Conservation (phyloP, 305 asterid genomes). For the Fraxinus nigra region DNA sequence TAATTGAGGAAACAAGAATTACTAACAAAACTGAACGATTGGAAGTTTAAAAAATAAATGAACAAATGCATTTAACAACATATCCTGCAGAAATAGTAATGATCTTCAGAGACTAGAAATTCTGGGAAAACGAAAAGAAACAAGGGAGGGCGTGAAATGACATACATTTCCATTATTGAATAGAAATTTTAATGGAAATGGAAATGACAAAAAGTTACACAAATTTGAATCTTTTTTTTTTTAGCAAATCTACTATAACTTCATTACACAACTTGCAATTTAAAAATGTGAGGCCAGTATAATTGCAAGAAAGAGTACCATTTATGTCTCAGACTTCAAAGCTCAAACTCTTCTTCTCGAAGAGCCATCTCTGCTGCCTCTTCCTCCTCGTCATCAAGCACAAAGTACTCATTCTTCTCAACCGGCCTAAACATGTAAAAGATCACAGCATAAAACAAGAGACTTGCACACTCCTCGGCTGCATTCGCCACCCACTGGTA, state of each 20-base stretch:
- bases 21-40: not conserved
- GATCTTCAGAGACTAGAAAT: not conserved
- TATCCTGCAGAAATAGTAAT: not conserved
- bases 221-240: slow-evolving; percentile 26
- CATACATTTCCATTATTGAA: slow-evolving; percentile 25
- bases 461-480: slow-evolving; percentile 88
- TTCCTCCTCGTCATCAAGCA: slow-evolving; percentile 85
- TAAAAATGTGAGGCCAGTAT: slow-evolving; percentile 21
- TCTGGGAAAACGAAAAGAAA: not conserved
- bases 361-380: slow-evolving; percentile 95
- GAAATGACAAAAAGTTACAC: slow-evolving; percentile 26
- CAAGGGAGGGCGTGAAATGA: not conserved
- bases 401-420: slow-evolving; percentile 86
- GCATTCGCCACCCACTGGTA: slow-evolving; percentile 93
- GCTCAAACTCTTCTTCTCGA: slow-evolving; percentile 86
- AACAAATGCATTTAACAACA: not conserved
- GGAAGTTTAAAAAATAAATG: not conserved
- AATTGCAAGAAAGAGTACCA: slow-evolving; percentile 12
- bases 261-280: slow-evolving; percentile 31
- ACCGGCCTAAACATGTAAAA: slow-evolving; percentile 97
- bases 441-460: slow-evolving; percentile 71
- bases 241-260: slow-evolving; percentile 28
- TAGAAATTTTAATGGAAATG: slow-evolving; percentile 4
- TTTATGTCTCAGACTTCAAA: slow-evolving; percentile 28
- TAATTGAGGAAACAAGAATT: not conserved